Conservation (phyloP, 2,329 filamentous ascomycete species). For the Pezicula radicicola region DNA sequence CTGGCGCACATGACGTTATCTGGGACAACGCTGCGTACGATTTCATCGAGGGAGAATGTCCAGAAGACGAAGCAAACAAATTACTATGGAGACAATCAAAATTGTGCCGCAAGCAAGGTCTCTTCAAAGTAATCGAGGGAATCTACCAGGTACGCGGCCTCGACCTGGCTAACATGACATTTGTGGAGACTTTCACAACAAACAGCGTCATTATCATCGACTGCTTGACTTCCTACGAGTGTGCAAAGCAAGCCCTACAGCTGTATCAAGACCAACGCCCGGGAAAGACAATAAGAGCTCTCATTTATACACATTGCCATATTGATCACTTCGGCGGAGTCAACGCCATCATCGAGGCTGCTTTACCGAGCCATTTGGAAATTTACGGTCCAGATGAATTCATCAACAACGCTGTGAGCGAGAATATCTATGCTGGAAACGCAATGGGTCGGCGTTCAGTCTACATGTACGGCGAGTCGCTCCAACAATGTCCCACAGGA, state of each 20-base stretch:
- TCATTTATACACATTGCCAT: constrained; percentile 41
- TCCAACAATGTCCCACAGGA: constrained; percentile 26
- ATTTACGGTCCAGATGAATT: constrained; percentile 33
- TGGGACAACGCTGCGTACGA: constrained; percentile 31
- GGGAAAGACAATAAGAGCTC: constrained; percentile 24
- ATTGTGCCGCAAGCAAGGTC: constrained; percentile 28
- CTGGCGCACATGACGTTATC: constrained; percentile 12
- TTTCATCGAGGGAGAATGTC: constrained; percentile 26
- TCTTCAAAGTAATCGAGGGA: constrained; percentile 31
- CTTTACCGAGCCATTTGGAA: constrained; percentile 6
- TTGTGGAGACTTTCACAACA: constrained; percentile 35
- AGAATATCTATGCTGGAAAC: constrained; percentile 35
- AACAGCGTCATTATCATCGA: constrained; percentile 37
- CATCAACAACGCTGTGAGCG: constrained; percentile 33
- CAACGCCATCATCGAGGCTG: constrained; percentile 14
- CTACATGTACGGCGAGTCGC: constrained; percentile 37
- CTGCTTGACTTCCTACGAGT: constrained; percentile 33
- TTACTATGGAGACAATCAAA: constrained; percentile 34
- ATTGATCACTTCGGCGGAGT: constrained; percentile 35
- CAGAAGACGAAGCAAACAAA: constrained; percentile 27
- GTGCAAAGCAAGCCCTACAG: constrained; percentile 28
- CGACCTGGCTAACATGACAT: constrained; percentile 38
- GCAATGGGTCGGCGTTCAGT: constrained; percentile 35
- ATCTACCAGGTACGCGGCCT: constrained; percentile 39
- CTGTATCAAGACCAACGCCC: constrained; percentile 30